Conservation (phyloP, 2,329 filamentous ascomycete genomes). For the Anthostomella pinea region DNA sequence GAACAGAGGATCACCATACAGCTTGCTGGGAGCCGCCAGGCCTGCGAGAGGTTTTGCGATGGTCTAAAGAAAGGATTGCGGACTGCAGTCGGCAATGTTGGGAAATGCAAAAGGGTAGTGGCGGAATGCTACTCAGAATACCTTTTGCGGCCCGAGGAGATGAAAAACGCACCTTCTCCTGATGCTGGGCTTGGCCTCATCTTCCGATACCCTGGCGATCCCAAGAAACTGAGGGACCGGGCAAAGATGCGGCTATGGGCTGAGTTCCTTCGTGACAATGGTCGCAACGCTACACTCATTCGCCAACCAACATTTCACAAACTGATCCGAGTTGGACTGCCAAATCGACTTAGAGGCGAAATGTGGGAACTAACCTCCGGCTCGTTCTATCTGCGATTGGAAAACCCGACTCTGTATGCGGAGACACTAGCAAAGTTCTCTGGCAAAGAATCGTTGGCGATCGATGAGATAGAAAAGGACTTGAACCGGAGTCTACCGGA, state of each 20-base stretch:
- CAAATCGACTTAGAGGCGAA: slow-evolving; percentile 88
- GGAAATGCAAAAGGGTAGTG: slow-evolving; percentile 76
- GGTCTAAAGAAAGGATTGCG: slow-evolving; percentile 87
- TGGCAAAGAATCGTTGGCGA: slow-evolving; percentile 86
- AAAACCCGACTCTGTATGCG: slow-evolving; percentile 77
- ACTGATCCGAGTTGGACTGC: slow-evolving; percentile 89
- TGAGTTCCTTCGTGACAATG: slow-evolving; percentile 94
- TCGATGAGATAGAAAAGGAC: slow-evolving; percentile 99
- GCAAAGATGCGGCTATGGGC: slow-evolving; percentile 98
- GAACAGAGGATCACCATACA: slow-evolving; percentile 91
- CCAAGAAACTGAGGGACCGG: slow-evolving; percentile 86
- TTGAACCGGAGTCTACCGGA: slow-evolving; percentile 94
- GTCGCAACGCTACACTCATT: slow-evolving; percentile 85
- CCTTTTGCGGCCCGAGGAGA: slow-evolving; percentile 61
- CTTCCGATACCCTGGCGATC: slow-evolving; percentile 92
- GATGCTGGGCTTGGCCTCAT: slow-evolving; percentile 90
- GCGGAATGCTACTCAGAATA: slow-evolving; percentile 91
- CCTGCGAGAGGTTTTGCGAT: slow-evolving; percentile 95
- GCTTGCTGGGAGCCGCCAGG: slow-evolving; percentile 81
- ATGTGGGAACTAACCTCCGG: slow-evolving; percentile 95
- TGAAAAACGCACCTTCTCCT: slow-evolving; percentile 65
- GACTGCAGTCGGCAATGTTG: slow-evolving; percentile 82
- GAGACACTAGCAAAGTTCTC: slow-evolving; percentile 82
- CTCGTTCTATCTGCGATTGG: slow-evolving; percentile 81
- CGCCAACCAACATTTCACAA: slow-evolving; percentile 98